These are phyloP conservation scores for Trichoderma arundinaceum DNA, from an alignment of 2,329 filamentous ascomycete species.

Conservation along the genomic window DNA sequence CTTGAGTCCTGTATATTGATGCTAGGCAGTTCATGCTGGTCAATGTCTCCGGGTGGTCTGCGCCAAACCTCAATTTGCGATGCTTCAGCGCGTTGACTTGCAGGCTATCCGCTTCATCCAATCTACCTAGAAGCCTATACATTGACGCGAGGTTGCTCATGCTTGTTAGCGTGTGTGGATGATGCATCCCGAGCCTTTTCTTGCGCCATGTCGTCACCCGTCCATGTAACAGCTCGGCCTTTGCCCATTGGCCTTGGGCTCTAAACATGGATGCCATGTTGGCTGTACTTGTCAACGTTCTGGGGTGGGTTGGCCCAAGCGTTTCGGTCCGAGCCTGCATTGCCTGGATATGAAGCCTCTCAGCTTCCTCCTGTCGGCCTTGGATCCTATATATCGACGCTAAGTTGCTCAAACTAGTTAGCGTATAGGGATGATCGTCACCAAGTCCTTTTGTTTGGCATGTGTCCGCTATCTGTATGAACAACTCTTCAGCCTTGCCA, in stretches of 20 bases:
- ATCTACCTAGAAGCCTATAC: not conserved
- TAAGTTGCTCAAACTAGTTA: conserved; percentile 27
- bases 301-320: not conserved
- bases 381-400: conserved; percentile 30
- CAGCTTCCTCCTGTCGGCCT: conserved; percentile 26
- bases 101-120: not conserved
- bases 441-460: not conserved
- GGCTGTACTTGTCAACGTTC: not conserved
- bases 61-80: not conserved
- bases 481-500: not conserved
- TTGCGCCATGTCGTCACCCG: not conserved
- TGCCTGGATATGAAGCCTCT: not conserved
- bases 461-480: not conserved
- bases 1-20: not conserved
- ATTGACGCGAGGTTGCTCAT: conserved; percentile 8
- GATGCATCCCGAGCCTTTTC: not conserved
- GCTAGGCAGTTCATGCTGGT: conserved; percentile 15
- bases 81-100: not conserved
- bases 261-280: not conserved
- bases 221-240: not conserved
- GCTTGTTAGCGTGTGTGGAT: not conserved
- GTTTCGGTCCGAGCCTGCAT: not conserved
- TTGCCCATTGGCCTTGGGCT: not conserved
- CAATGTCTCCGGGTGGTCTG: not conserved
- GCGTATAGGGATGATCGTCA: not conserved